Evolutionary conservation across 306 rosid species (phyloP).

Genomic region (Prunus mume): DNA sequence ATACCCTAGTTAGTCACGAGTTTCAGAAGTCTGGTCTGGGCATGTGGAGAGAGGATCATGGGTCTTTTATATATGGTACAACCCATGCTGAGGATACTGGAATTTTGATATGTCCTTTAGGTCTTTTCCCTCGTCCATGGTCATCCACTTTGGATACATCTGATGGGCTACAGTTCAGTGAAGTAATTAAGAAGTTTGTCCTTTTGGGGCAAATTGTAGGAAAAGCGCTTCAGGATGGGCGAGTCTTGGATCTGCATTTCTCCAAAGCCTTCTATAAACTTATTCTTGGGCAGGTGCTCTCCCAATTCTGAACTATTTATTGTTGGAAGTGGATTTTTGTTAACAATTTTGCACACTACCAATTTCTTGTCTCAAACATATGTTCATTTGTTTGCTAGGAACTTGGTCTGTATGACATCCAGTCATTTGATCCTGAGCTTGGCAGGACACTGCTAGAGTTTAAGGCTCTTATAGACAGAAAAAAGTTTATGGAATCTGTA

Average conservation of each 20-base stretch:
- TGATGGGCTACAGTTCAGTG: constrained; percentile 45
- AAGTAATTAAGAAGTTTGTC: constrained; percentile 62
- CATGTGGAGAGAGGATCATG: constrained; percentile 83
- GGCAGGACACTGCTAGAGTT: constrained; percentile 79
- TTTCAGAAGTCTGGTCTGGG: constrained; percentile 77
- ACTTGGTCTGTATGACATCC: constrained; percentile 75
- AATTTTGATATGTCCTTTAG: constrained; percentile 43
- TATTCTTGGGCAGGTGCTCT: constrained; percentile 79
- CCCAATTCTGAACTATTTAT: constrained; percentile 15
- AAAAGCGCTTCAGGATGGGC: constrained; percentile 91
- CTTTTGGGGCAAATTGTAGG: constrained; percentile 91
- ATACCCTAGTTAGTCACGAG: constrained; percentile 88
- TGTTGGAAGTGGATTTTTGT: constrained; percentile 9
- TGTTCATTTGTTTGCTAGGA: constrained; percentile 44
- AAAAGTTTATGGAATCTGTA: constrained; percentile 41
- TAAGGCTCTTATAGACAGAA: constrained; percentile 66
- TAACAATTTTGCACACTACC: constrained; percentile 13
- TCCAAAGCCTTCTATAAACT: constrained; percentile 89
- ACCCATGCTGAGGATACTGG: constrained; percentile 40
- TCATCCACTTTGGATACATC: constrained; percentile 41
- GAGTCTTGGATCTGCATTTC: constrained; percentile 89
- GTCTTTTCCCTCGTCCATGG: constrained; percentile 94
- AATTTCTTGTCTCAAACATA: constrained; percentile 12
- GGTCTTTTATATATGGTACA: constrained; percentile 32
- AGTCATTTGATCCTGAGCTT: constrained; percentile 79